Conservation (phyloP, 129 eudicot genomes). For the Flaveria linearis region DNA sequence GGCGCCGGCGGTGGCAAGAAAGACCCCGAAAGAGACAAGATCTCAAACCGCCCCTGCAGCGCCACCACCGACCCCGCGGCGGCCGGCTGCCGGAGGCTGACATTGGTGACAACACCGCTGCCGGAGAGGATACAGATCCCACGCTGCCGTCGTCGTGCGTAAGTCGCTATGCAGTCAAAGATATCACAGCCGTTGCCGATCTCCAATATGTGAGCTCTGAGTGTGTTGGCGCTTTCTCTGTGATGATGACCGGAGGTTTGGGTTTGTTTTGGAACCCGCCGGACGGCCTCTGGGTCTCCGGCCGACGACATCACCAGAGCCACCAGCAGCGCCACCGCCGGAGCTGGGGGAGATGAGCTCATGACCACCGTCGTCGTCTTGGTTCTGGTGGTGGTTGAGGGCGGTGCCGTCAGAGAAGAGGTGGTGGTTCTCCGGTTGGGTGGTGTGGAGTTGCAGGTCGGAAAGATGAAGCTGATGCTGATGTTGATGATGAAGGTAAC, state of each 20-base stretch:
- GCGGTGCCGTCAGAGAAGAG: conserved; percentile 31
- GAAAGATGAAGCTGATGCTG: conserved; percentile 44
- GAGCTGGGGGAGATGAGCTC: conserved; percentile 37
- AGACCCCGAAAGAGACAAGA: conserved; percentile 45
- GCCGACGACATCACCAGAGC: conserved; percentile 33
- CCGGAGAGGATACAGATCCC: conserved; percentile 48
- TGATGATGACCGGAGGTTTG: conserved; percentile 48
- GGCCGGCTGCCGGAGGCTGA: conserved; percentile 43
- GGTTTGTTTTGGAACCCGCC: conserved; percentile 51
- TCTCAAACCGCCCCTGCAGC: conserved; percentile 47
- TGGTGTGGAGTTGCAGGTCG: conserved; percentile 45
- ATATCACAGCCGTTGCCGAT: conserved; percentile 44
- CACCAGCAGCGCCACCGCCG: conserved; percentile 28
- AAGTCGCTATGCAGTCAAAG: conserved; percentile 46
- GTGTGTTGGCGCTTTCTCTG: conserved; percentile 50
- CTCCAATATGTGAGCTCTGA: conserved; percentile 48
- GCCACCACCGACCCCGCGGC: conserved; percentile 48
- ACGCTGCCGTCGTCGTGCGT: conserved; percentile 43
- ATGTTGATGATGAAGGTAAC: conserved; percentile 36
- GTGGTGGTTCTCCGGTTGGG: conserved; percentile 37
- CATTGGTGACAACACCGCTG: conserved; percentile 46
- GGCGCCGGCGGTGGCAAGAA: conserved; percentile 52
- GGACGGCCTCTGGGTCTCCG: conserved; percentile 54
- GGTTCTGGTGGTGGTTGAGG: conserved; percentile 35
- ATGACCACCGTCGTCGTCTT: conserved; percentile 21